These are phyloP conservation scores for Debaryomyces coudertii DNA, from an alignment of 1,139 yeast genomes.

Conservation along the genomic window DNA sequence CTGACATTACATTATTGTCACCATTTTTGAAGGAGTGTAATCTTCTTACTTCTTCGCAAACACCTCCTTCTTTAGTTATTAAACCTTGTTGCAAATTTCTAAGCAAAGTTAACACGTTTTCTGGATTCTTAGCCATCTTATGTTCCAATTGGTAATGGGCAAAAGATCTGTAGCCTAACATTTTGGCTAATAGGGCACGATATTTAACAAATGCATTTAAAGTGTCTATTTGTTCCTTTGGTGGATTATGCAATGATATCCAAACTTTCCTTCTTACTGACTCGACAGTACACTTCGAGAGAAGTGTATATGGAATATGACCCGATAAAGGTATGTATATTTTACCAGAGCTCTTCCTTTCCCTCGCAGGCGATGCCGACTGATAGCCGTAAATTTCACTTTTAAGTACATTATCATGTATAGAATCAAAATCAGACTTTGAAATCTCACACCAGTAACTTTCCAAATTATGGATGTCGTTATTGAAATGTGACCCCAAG, in stretches of 20 bases:
- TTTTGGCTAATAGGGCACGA: slow-evolving; percentile 71
- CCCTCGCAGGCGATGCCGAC: slow-evolving; percentile 20
- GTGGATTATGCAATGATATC: slow-evolving; percentile 68
- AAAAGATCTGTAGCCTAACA: slow-evolving; percentile 73
- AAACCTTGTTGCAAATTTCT: slow-evolving; percentile 52
- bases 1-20: slow-evolving; percentile 23
- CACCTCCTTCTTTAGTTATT: slow-evolving; percentile 46
- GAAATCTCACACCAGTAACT: slow-evolving; percentile 43
- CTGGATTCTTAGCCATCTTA: slow-evolving; percentile 87
- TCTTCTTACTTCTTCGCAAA: slow-evolving; percentile 58
- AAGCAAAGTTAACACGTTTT: slow-evolving; percentile 72
- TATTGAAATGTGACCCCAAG: slow-evolving; percentile 76
- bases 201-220: slow-evolving; percentile 63
- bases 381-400: slow-evolving; percentile 33
- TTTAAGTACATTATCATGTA: slow-evolving; percentile 27
- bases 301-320: slow-evolving; percentile 63
- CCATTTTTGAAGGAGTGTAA: slow-evolving; percentile 41
- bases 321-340: slow-evolving; percentile 66
- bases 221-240: slow-evolving; percentile 58
- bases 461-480: slow-evolving; percentile 53
- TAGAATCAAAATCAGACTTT: slow-evolving; percentile 32
- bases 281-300: slow-evolving; percentile 61
- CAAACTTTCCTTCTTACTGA: slow-evolving; percentile 69
- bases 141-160: slow-evolving; percentile 83
- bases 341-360: slow-evolving; percentile 12